Evolutionary conservation across 2,329 filamentous ascomycete genomes (phyloP).

Genomic region (Clathrospora elynae): DNA sequence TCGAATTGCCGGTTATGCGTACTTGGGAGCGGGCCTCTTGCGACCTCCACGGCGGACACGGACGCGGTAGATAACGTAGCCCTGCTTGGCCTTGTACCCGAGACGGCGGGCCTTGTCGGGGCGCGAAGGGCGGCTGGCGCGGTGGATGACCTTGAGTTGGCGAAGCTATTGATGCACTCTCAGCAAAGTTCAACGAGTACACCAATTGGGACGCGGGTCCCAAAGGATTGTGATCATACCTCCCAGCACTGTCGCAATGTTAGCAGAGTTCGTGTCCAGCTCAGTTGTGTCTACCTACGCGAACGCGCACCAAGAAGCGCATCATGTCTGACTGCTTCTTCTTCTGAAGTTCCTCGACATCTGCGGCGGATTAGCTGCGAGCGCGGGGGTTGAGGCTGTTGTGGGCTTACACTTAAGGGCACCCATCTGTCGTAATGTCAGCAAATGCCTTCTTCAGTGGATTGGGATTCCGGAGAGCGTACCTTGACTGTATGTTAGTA

Average conservation of each 20-base stretch:
- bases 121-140: conserved; percentile 95
- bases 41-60: conserved; percentile 98
- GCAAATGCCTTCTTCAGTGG: conserved; percentile 13
- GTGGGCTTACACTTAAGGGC: conserved; percentile 78
- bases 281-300: conserved; percentile 53
- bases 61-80: conserved; percentile 99
- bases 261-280: conserved; percentile 30
- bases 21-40: conserved; percentile 91
- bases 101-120: conserved; percentile 99
- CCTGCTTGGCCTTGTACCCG: conserved; percentile 99
- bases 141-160: conserved; percentile 99
- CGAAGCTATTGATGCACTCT: conserved; percentile 99
- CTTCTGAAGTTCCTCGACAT: conserved; percentile 99
- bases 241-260: conserved; percentile 78
- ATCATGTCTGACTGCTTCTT: conserved; percentile 99
- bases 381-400: conserved; percentile 8
- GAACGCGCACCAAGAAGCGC: conserved; percentile 91
- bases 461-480: conserved; percentile 11
- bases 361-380: conserved; percentile 49
- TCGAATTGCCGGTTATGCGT: conserved; percentile 18
- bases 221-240: conserved; percentile 60
- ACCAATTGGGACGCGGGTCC: conserved; percentile 50
- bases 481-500: conserved; percentile 48
- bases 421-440: conserved; percentile 73
- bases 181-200: conserved; percentile 99